phyloP scores from a whole-genome alignment of 2,329 filamentous ascomycete genomes.

The Colletotrichum sublineola region DNA sequence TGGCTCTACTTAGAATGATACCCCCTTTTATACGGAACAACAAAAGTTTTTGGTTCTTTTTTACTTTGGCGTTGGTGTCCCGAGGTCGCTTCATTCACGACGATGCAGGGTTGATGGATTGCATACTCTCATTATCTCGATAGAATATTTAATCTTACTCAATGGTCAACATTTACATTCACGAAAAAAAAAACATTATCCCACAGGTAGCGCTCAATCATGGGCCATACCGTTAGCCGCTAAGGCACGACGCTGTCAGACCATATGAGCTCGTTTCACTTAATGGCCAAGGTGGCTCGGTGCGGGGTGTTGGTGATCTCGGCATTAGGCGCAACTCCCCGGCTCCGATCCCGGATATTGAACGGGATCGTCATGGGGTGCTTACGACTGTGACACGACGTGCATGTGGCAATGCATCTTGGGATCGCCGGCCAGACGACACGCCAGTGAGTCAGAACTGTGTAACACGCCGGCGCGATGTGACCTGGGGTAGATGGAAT shows the following conservation, averaged over 20 bases:
- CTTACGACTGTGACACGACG: constrained; percentile 9
- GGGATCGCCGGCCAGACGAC: background rate
- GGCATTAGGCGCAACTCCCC: constrained; percentile 1
- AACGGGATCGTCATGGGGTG: constrained; percentile 16
- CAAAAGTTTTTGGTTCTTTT: constrained; percentile 18
- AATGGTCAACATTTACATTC: too few species aligned
- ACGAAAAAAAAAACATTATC: background rate
- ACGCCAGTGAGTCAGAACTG: constrained; percentile 4
- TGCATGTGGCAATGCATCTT: constrained; percentile 13
- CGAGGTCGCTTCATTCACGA: background rate
- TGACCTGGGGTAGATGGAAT: background rate
- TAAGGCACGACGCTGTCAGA: background rate
- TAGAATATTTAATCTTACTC: background rate
- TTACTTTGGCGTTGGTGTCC: background rate
- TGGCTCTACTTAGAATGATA: constrained; percentile 41
- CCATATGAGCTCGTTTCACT: background rate
- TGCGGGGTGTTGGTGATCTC: constrained; percentile 8
- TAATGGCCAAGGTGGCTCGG: constrained; percentile 4
- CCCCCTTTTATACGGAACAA: constrained; percentile 18
- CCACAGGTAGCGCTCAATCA: too few species aligned
- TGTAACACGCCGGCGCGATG: constrained; percentile 3
- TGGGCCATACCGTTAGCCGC: background rate
- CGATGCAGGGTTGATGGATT: background rate
- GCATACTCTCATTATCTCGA: too few species aligned
- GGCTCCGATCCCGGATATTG: constrained; percentile 13